These are phyloP conservation scores for Sugiyamaella valdiviana DNA, from an alignment of 805 yeast species.

Conservation along the genomic window DNA sequence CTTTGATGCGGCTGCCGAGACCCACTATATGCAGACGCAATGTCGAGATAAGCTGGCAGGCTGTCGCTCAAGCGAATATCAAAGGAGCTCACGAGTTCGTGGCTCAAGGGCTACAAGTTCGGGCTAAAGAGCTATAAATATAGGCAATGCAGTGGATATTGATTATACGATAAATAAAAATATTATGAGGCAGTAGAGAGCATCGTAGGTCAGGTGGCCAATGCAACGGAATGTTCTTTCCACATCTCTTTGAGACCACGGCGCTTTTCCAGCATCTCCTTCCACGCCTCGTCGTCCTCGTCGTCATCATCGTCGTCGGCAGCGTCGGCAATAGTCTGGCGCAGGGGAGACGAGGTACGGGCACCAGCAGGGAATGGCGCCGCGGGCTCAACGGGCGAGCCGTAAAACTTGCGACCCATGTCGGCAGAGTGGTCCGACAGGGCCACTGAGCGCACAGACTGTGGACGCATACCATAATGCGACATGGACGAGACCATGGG, in stretches of 20 bases:
- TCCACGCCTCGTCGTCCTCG: conserved; percentile 24
- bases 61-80: too few species aligned
- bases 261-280: conserved; percentile 22
- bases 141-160: neutral
- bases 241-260: conserved; percentile 21
- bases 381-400: neutral
- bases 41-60: too few species aligned
- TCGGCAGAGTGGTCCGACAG: conserved; percentile 14
- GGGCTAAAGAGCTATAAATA: neutral
- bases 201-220: neutral
- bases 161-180: neutral
- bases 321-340: conserved; percentile 4
- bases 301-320: conserved; percentile 24
- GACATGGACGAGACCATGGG: neutral
- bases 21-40: too few species aligned
- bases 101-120: neutral
- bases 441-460: conserved; percentile 19
- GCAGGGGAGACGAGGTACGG: neutral
- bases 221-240: conserved; percentile 9
- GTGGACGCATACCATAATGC: conserved; percentile 11
- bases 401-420: neutral
- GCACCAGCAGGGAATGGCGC: neutral
- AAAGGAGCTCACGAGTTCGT: too few species aligned
- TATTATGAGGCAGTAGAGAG: neutral
- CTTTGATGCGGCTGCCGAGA: too few species aligned